phyloP scores from a whole-genome alignment of 352 stramenopile genomes.

The Hyaloperonospora brassicae region DNA sequence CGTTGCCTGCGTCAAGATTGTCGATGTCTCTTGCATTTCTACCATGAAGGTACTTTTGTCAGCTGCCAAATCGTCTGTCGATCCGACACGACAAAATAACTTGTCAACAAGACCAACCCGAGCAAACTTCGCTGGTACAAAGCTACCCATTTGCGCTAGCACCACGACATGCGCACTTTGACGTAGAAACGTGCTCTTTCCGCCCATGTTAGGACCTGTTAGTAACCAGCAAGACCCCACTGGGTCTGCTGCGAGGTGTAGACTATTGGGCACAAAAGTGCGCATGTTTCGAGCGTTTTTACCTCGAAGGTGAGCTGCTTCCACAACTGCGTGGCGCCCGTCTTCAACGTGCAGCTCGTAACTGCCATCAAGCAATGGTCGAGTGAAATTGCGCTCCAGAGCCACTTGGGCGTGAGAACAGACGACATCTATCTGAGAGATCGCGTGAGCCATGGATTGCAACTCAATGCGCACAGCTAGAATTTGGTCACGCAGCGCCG shows the following conservation, averaged over 20 bases:
- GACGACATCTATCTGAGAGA: constrained; percentile 54
- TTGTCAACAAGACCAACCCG: constrained; percentile 68
- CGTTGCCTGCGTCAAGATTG: constrained; percentile 67
- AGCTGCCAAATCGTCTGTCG: constrained; percentile 66
- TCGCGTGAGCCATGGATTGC: constrained; percentile 40
- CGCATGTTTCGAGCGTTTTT: constrained; percentile 44
- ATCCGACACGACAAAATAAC: constrained; percentile 76
- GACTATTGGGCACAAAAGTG: constrained; percentile 66
- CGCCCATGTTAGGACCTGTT: constrained; percentile 86
- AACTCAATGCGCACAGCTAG: constrained; percentile 27
- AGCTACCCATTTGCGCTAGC: constrained; percentile 76
- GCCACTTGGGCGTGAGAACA: constrained; percentile 62
- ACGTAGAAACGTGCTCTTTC: constrained; percentile 81
- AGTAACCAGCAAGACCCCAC: constrained; percentile 59
- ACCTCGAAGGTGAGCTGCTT: constrained; percentile 47
- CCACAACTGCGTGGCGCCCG: constrained; percentile 58
- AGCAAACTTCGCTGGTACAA: constrained; percentile 67
- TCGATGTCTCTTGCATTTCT: constrained; percentile 83
- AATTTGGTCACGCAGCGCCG: constrained; percentile 27
- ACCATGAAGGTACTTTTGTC: constrained; percentile 84
- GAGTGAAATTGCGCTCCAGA: constrained; percentile 52
- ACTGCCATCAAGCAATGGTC: constrained; percentile 44
- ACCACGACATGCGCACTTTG: constrained; percentile 73
- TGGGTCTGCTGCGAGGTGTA: constrained; percentile 32
- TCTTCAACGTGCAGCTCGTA: constrained; percentile 58